Base-by-base conservation (phyloP, 2,329 filamentous ascomycete genomes). In the Colletotrichum ledebouriae region DNA sequence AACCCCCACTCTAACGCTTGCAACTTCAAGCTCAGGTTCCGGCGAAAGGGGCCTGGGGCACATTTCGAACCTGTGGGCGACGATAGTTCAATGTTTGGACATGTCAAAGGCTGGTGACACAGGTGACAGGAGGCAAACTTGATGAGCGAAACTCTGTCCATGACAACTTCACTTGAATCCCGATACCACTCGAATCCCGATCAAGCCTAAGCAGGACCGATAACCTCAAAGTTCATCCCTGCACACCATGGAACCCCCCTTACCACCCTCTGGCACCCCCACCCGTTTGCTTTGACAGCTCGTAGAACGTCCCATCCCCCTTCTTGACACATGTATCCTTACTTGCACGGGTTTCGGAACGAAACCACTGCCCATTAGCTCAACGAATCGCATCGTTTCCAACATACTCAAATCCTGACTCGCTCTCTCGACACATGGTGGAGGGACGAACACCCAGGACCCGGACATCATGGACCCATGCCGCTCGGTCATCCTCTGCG, bases 361-460 rank as follows among this genome's bases (percentile, higher is more conserved):
- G 33, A 52, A 52, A n/a, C n/a, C n/a, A 33, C 5, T 33, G 29
- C 49, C 33, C 49, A 34, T 33, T 29, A 5, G 20, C 2, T 34
- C 52, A 33, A 55, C 52, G 52, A 55, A 55, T 55, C 52, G 52
- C 52, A 39, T 55, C 34, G 15, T 10, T 55, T 55, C 52, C 52
- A 55, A 55, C 52, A 41, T 17, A 55, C 34, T 34, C 52, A 41
- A 55, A 55, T 39, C 41, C 33, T 55, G 52, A 55, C 41, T 55
- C 52, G 52, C 52, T 33, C 22, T 39, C 34, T 15, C 41, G 52
- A 17, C 34, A 41, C 29, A 29, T 29, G 25, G 4, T 29, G 25
- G 25, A 29, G 5, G 25, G 33, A 37, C 34, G 29, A 29, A 41
- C 33, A 39, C 29, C 20, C n/a, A 55, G 33, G 20, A 22, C 3